Base-by-base conservation (phyloP, 805 yeast genomes). In the Candida hungchunana region DNA sequence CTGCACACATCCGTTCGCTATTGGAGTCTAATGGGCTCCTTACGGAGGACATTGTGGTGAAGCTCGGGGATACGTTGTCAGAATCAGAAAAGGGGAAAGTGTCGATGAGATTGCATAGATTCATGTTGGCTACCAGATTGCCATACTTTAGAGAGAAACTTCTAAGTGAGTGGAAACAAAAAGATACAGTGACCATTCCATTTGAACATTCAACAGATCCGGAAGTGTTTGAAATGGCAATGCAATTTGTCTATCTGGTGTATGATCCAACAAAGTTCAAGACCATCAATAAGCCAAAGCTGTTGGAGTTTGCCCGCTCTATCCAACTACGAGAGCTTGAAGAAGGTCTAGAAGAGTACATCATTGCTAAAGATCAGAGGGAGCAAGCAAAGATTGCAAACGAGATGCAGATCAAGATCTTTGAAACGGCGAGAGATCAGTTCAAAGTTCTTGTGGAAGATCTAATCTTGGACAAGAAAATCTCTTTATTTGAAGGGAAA, bases 1-100 rank as follows among this genome's bases (percentile, higher is more conserved):
- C 85, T 2, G 67, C 79, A 3, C 87, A 80, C 55, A 59, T 84
- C 15, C 66, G 88, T 3, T 65, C 77, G 4, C 55, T 79, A 15
- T 38, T 51, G 1, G 45, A 37, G 5, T 46, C 34, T 50, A 16
- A 35, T 30, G 21, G 39, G 1, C 21, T 48, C 6, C 12, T 46
- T 0, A 44, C 51, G 1, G 50, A 51, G 27, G 59, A 54, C 29
- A 18, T 52, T 9, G 44, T 46, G 1, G 29, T 36, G 4, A 38
- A 55, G 9, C 13, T 39, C 5, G 42, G 44, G 11, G 47, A 29
- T 17, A 20, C 37, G 3, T 20, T 26, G 11, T 16, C n/a, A n/a
- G n/a, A n/a, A n/a, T n/a, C n/a, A n/a, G n/a, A 32, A 13, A 36
- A 27, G 5, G 31, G 29, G 7, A 10, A 48, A 1, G 49, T 25